Evolutionary conservation across 2,329 filamentous ascomycete species (phyloP).

Genomic region (Herpotrichia juniperi): DNA sequence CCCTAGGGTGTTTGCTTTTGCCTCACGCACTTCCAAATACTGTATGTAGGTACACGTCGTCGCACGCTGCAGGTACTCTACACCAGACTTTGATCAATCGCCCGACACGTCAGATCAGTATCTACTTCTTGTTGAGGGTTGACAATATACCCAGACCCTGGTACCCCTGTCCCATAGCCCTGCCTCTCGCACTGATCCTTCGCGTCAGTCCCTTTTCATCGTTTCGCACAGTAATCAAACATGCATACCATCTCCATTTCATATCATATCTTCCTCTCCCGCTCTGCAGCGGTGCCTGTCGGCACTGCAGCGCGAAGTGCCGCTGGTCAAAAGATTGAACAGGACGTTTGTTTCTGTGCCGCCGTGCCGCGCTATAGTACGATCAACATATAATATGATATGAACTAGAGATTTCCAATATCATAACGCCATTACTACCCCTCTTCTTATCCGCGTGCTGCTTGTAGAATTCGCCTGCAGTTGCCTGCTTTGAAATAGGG

Average conservation of each 20-base stretch:
- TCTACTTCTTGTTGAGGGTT: no score
- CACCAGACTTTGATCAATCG: neutral
- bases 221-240: neutral
- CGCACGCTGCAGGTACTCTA: neutral
- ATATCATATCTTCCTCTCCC: neutral
- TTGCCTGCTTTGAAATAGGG: neutral
- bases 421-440: slow-evolving; percentile 1
- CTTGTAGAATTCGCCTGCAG: neutral
- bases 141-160: no score
- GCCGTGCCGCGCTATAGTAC: slow-evolving; percentile 9
- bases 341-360: neutral
- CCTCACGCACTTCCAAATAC: neutral
- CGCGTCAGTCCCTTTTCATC: neutral
- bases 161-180: no score
- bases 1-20: neutral
- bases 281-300: neutral
- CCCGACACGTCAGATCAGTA: no score
- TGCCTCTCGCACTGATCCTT: neutral
- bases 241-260: slow-evolving; percentile 1
- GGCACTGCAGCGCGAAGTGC: neutral
- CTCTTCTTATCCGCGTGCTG: neutral
- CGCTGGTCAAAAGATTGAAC: neutral
- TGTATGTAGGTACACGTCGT: neutral
- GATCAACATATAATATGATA: slow-evolving; percentile 14
- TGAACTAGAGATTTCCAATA: neutral